phyloP scores from a whole-genome alignment of 2,329 filamentous ascomycete genomes.

The Chalaropsis ovoidea region DNA sequence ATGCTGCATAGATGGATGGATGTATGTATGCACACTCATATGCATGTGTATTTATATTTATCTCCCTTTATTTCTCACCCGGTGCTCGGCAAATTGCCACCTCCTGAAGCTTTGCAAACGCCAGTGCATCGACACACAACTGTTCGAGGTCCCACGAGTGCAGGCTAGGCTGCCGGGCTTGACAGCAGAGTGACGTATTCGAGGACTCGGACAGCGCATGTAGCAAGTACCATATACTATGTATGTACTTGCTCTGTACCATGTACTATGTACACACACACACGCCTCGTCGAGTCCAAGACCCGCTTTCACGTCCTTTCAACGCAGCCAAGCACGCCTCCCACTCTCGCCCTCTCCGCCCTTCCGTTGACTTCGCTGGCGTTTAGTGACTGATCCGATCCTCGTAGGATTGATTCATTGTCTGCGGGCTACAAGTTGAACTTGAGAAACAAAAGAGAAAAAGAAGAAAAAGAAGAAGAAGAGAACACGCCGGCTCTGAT shows the following conservation, averaged over 20 bases:
- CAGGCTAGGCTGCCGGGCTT: background rate
- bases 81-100: background rate
- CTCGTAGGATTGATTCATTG: background rate
- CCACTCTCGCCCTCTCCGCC: background rate
- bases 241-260: too few species aligned
- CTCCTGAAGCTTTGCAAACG: background rate
- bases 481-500: background rate
- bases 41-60: background rate
- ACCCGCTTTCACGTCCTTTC: background rate
- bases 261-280: background rate
- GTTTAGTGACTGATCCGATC: background rate
- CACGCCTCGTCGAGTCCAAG: background rate
- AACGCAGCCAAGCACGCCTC: background rate
- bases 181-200: too few species aligned
- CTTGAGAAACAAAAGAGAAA: background rate
- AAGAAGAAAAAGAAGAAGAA: background rate
- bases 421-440: background rate
- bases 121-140: background rate
- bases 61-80: background rate
- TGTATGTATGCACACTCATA: background rate
- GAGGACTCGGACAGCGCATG: too few species aligned
- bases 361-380: background rate
- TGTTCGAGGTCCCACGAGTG: background rate
- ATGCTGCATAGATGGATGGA: too few species aligned
- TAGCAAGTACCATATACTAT: background rate